These are phyloP conservation scores for Malassezia slooffiae DNA, from an alignment of 1,284 basidiomycete species.

Conservation along the genomic window DNA sequence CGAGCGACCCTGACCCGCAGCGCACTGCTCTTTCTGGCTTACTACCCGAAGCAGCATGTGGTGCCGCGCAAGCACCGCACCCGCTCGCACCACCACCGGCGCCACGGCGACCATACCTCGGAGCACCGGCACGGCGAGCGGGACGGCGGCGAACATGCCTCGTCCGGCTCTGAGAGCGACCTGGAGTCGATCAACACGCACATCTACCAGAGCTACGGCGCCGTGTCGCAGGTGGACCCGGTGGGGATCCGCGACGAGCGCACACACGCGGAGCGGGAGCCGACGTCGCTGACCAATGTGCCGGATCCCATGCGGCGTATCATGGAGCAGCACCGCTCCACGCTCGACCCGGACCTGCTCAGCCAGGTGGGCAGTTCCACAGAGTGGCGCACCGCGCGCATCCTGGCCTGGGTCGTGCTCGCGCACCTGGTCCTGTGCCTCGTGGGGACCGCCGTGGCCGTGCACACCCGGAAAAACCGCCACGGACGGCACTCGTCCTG, in stretches of 20 bases:
- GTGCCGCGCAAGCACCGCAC: slow-evolving; percentile 43
- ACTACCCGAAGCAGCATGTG: slow-evolving; percentile 63
- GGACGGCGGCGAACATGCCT: slow-evolving; percentile 19
- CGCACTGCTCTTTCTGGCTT: slow-evolving; percentile 77
- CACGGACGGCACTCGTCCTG: no score
- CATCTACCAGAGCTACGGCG: slow-evolving; percentile 37
- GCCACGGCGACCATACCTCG: slow-evolving; percentile 4
- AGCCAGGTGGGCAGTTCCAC: slow-evolving; percentile 36
- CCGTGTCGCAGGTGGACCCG: background rate
- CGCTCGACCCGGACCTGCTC: slow-evolving; percentile 7
- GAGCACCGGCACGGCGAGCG: background rate
- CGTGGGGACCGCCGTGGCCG: background rate
- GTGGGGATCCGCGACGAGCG: background rate
- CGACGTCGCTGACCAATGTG: slow-evolving; percentile 1
- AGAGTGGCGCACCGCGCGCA: slow-evolving; percentile 66
- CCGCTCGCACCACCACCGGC: slow-evolving; percentile 54
- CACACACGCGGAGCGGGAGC: slow-evolving; percentile 2
- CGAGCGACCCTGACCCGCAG: slow-evolving; percentile 51
- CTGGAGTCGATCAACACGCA: slow-evolving; percentile 41
- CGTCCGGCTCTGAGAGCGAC: slow-evolving; percentile 35
- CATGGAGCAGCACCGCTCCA: slow-evolving; percentile 9
- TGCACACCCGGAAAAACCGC: background rate
- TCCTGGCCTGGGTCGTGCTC: slow-evolving; percentile 61
- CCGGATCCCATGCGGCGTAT: slow-evolving; percentile 12
- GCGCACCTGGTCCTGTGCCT: slow-evolving; percentile 60